Conservation (phyloP, 2,329 filamentous ascomycete genomes). For the Podosphaera fusca region DNA sequence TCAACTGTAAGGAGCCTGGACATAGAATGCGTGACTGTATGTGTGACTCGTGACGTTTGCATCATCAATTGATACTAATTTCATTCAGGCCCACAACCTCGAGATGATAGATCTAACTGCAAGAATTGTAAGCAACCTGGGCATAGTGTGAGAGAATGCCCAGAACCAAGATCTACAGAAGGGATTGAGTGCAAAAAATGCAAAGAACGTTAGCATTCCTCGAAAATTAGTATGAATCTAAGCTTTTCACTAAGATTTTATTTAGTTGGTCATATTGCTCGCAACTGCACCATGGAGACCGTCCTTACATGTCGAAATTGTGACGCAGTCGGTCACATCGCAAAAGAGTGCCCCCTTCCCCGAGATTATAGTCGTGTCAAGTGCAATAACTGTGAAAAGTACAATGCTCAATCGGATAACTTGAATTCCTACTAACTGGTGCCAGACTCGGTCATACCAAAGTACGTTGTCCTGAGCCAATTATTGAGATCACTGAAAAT, state of each 20-base stretch:
- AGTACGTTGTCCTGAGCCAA: conserved; percentile 19
- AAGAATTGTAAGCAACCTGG: conserved; percentile 34
- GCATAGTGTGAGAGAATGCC: conserved; percentile 16
- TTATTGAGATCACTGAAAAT: conserved; percentile 2
- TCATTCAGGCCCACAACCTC: conserved; percentile 26
- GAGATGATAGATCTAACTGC: conserved; percentile 41
- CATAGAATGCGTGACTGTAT: conserved; percentile 49
- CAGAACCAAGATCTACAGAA: conserved; percentile 35
- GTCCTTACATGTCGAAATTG: conserved; percentile 35
- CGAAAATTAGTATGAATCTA: neutral
- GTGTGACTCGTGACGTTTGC: conserved; percentile 11
- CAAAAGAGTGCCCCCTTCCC: conserved; percentile 26
- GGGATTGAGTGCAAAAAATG: conserved; percentile 18
- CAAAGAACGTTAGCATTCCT: conserved; percentile 10
- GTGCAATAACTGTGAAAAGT: conserved; percentile 30
- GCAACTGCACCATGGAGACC: conserved; percentile 24
- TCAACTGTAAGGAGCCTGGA: conserved; percentile 38
- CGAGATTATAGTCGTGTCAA: conserved; percentile 26
- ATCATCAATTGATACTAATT: neutral
- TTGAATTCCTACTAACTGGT: neutral
- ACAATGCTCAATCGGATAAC: conserved; percentile 3
- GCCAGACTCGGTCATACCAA: conserved; percentile 17
- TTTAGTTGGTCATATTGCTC: conserved; percentile 35
- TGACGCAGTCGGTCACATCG: conserved; percentile 35
- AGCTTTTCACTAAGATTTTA: conserved; percentile 10